These are phyloP conservation scores for Diaporthe capsici DNA, from an alignment of 2,329 filamentous ascomycete genomes.

Conservation along the genomic window DNA sequence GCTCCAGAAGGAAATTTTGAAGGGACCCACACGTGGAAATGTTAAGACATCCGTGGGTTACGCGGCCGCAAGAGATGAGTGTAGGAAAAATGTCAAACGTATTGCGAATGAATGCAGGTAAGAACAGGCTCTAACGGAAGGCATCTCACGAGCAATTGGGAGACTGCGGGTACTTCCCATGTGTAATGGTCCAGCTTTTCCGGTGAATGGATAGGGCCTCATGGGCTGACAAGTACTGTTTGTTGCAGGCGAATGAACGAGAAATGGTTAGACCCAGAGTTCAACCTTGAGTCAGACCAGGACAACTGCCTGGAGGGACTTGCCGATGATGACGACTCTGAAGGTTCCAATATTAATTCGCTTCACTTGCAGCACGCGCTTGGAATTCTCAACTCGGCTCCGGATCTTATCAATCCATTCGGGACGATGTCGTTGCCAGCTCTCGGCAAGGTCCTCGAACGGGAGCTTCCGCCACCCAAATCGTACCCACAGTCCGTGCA, in stretches of 20 bases:
- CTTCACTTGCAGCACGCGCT: not conserved
- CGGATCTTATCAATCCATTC: not conserved
- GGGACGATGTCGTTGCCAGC: not conserved
- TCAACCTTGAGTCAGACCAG: conserved; percentile 57
- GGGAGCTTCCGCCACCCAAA: not conserved
- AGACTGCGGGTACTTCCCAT: not conserved
- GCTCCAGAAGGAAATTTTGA: conserved; percentile 45
- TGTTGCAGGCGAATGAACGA: conserved; percentile 54
- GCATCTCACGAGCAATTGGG: no score
- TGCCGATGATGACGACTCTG: not conserved
- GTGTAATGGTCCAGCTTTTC: not conserved
- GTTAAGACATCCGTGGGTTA: conserved; percentile 58
- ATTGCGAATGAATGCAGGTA: conserved; percentile 57
- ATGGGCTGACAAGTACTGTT: not conserved
- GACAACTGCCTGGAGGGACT: conserved; percentile 56
- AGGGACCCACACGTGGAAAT: conserved; percentile 47
- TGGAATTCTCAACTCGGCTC: not conserved
- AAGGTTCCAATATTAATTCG: not conserved
- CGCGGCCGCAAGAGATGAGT: conserved; percentile 56
- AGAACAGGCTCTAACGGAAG: accelerated
- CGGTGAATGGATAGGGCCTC: no score
- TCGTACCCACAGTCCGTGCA: conserved; percentile 53
- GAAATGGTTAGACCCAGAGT: conserved; percentile 61
- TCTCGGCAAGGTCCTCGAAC: not conserved
- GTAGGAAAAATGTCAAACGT: conserved; percentile 55